Percentiles rank a stretch among this genome's conserved stretches.
These are phyloP conservation scores for Taphrina betulina DNA, from an alignment of 1,139 yeast species.

Conservation along the genomic window DNA sequence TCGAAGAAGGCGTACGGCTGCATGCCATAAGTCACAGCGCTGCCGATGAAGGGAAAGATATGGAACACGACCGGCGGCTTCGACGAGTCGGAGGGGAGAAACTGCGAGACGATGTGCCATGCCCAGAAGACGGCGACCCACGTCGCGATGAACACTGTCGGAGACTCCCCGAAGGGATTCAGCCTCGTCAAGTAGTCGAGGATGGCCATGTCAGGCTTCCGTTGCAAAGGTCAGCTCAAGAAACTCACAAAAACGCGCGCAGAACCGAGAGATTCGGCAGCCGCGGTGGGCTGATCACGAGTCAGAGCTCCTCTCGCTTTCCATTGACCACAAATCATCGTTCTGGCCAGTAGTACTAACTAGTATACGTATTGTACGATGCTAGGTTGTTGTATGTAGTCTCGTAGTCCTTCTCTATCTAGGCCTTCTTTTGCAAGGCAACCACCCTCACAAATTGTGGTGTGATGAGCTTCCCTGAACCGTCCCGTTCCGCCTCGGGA, in stretches of 20 bases:
- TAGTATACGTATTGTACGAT: too few species aligned
- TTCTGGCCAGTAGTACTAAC: too few species aligned
- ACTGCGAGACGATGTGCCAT: constrained; percentile 32
- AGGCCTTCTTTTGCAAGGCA: too few species aligned
- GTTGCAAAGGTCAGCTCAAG: too few species aligned
- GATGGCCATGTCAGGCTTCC: constrained; percentile 31
- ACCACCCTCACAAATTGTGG: constrained; percentile 28
- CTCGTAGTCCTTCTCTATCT: too few species aligned
- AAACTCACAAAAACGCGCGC: too few species aligned
- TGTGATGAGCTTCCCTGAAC: constrained; percentile 6
- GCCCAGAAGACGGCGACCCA: constrained; percentile 31
- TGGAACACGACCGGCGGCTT: constrained; percentile 87
- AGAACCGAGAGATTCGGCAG: too few species aligned
- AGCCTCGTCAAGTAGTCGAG: constrained; percentile 18
- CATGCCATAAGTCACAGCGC: constrained; percentile 84
- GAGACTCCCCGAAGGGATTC: constrained; percentile 29
- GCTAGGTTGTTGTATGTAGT: too few species aligned
- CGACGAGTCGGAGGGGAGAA: constrained; percentile 46
- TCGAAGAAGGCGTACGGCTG: constrained; percentile 83
- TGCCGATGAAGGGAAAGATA: constrained; percentile 95
- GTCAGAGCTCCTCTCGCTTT: too few species aligned
- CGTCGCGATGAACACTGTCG: constrained; percentile 19
- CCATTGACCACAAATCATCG: too few species aligned
- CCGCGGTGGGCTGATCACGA: too few species aligned
- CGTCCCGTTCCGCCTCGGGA: constrained; percentile 16